Evolutionary conservation across 1,284 basidiomycete genomes (phyloP).

Genomic region (Anthracocystis walkeri): DNA sequence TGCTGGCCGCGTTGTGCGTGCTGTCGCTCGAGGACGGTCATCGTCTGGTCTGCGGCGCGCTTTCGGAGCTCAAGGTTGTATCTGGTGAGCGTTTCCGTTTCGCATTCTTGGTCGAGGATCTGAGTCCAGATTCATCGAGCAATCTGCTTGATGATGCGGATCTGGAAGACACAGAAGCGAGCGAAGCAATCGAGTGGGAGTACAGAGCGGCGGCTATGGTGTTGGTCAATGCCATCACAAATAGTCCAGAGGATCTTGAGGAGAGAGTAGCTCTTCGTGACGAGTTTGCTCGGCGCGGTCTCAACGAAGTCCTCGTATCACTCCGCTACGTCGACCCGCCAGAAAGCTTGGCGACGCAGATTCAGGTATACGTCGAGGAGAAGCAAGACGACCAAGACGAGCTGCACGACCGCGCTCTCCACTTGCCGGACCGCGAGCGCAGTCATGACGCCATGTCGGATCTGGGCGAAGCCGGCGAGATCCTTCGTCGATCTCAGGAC

Average conservation of each 20-base stretch:
- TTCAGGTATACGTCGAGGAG: slow-evolving; percentile 85
- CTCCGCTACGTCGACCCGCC: slow-evolving; percentile 82
- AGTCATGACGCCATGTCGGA: slow-evolving; percentile 26
- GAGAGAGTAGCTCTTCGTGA: slow-evolving; percentile 82
- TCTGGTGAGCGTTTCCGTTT: slow-evolving; percentile 83
- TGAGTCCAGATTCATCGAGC: slow-evolving; percentile 74
- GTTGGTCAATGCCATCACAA: slow-evolving; percentile 81
- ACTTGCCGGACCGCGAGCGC: slow-evolving; percentile 24
- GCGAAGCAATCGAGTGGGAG: slow-evolving; percentile 76
- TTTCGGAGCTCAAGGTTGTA: slow-evolving; percentile 82
- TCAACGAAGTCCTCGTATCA: slow-evolving; percentile 84
- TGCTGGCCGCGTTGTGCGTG: slow-evolving; percentile 85
- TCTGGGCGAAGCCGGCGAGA: slow-evolving; percentile 48
- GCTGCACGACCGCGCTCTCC: slow-evolving; percentile 70
- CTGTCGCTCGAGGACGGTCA: slow-evolving; percentile 80
- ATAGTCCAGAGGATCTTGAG: slow-evolving; percentile 81
- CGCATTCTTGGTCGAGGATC: slow-evolving; percentile 78
- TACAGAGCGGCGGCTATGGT: slow-evolving; percentile 81
- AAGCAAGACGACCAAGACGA: slow-evolving; percentile 89
- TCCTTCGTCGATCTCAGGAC: slow-evolving; percentile 43
- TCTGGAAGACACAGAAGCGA: slow-evolving; percentile 26
- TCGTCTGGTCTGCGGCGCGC: slow-evolving; percentile 78
- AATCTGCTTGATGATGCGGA: slow-evolving; percentile 63
- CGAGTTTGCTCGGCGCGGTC: slow-evolving; percentile 81
- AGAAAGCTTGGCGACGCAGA: slow-evolving; percentile 78